These are phyloP conservation scores for Hymenoscyphus repandus DNA, from an alignment of 2,329 filamentous ascomycete species.

Conservation along the genomic window DNA sequence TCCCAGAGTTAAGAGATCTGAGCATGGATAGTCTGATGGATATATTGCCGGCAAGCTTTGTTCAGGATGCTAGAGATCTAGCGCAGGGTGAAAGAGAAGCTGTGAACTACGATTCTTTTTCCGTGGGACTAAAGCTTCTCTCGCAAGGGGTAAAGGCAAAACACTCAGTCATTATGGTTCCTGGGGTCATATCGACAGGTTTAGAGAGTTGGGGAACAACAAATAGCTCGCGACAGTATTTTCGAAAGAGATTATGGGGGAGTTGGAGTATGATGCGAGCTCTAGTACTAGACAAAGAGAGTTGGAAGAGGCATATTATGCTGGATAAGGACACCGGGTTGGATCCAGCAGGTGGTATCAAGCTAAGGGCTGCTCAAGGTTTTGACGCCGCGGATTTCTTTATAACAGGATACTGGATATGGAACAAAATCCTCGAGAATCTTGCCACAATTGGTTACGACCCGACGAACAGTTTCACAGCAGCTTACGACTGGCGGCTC, in stretches of 20 bases:
- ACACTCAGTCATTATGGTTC: constrained; percentile 94
- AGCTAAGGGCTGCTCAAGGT: constrained; percentile 87
- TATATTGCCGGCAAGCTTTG: constrained; percentile 77
- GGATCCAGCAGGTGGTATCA: constrained; percentile 76
- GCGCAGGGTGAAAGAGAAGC: constrained; percentile 83
- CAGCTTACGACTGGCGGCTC: constrained; percentile 85
- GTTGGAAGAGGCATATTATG: constrained; percentile 97
- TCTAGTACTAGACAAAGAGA: constrained; percentile 84
- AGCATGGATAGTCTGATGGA: constrained; percentile 85
- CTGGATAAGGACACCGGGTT: constrained; percentile 86
- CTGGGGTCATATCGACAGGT: constrained; percentile 94
- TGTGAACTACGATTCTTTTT: constrained; percentile 89
- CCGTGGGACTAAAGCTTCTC: constrained; percentile 78
- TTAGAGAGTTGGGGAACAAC: constrained; percentile 95
- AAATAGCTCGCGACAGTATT: constrained; percentile 80
- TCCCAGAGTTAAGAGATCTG: constrained; percentile 63
- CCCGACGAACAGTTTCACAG: constrained; percentile 67
- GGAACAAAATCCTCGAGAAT: constrained; percentile 96
- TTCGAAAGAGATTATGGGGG: constrained; percentile 91
- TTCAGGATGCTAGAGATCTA: constrained; percentile 81
- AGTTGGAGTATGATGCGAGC: constrained; percentile 99
- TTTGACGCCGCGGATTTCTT: constrained; percentile 98
- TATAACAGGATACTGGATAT: constrained; percentile 87
- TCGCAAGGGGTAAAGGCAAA: constrained; percentile 74
- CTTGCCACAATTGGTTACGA: constrained; percentile 94